A percentile compares a stretch with the other conserved stretches of the same genome.
Evolutionary conservation across 2,329 filamentous ascomycete genomes (phyloP).

Genomic region (Trichoderma koningii): DNA sequence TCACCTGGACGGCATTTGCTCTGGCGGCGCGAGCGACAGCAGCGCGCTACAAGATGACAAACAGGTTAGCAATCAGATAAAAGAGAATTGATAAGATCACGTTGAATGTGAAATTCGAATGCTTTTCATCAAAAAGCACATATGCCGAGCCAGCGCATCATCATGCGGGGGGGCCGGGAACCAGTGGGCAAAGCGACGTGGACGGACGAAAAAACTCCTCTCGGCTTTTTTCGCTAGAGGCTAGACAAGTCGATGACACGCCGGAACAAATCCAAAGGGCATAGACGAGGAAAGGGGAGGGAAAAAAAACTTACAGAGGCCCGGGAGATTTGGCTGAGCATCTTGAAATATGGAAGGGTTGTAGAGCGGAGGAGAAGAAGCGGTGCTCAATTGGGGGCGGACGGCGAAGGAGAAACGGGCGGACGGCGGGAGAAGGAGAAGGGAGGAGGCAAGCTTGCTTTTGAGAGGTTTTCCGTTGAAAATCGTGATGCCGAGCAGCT

Average conservation of each 20-base stretch:
- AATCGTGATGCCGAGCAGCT: conserved; percentile 45
- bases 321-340: conserved; percentile 59
- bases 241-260: too few relatives aligned
- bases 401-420: conserved; percentile 2
- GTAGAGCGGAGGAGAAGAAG: conserved; percentile 44
- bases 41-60: conserved; percentile 36
- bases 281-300: background rate
- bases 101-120: too few relatives aligned
- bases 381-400: conserved; percentile 48
- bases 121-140: too few relatives aligned
- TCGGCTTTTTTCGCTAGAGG: too few relatives aligned
- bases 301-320: conserved; percentile 52
- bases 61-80: conserved; percentile 16
- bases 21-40: conserved; percentile 50
- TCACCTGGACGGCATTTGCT: conserved; percentile 49
- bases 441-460: conserved; percentile 42
- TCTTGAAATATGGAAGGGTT: conserved; percentile 45
- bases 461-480: conserved; percentile 52
- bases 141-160: conserved; percentile 50
- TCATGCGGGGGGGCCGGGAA: conserved; percentile 33
- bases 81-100: too few relatives aligned
- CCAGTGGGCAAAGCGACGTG: conserved; percentile 18
- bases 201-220: background rate
- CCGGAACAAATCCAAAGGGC: background rate
- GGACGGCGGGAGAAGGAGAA: background rate